A percentile compares a stretch with the other conserved stretches of the same genome.
Conservation (phyloP, 352 stramenopile species). For the Elongisporangium anandrum region DNA sequence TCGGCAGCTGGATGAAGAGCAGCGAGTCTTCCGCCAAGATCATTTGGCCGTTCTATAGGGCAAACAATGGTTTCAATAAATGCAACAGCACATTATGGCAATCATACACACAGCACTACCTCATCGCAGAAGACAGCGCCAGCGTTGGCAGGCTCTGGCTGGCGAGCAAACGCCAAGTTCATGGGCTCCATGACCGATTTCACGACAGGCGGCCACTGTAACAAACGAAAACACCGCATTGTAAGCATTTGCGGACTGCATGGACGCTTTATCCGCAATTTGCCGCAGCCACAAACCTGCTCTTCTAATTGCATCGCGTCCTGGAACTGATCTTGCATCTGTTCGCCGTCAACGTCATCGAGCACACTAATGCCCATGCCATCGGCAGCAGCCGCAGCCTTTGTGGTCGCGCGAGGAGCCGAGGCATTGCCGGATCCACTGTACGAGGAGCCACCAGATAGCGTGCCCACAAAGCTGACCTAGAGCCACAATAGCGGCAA, state of each 20-base stretch:
- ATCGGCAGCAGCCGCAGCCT: slow-evolving; percentile 51
- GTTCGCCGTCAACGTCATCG: slow-evolving; percentile 50
- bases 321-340: slow-evolving; percentile 40
- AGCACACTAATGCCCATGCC: slow-evolving; percentile 84
- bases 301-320: slow-evolving; percentile 57
- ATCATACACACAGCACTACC: no score
- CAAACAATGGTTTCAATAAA: not conserved
- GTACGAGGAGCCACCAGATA: slow-evolving; percentile 77
- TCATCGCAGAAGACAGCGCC: slow-evolving; percentile 67
- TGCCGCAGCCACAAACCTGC: no score
- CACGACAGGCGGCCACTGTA: slow-evolving; percentile 69
- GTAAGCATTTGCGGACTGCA: no score
- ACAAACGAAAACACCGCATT: not conserved
- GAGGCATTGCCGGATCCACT: slow-evolving; percentile 32
- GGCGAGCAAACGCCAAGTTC: slow-evolving; percentile 64
- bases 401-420: slow-evolving; percentile 35
- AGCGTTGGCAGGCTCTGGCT: slow-evolving; percentile 50
- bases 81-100: no score
- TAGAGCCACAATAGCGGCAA: slow-evolving; percentile 5
- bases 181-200: slow-evolving; percentile 83
- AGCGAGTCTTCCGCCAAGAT: slow-evolving; percentile 61
- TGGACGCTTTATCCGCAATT: no score
- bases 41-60: slow-evolving; percentile 24
- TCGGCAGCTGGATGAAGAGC: slow-evolving; percentile 82
- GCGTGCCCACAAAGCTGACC: slow-evolving; percentile 75